Percentiles rank a stretch among this genome's conserved stretches.
Conservation (phyloP, 208 protist genomes). For the Crithidia acanthocephali region DNA sequence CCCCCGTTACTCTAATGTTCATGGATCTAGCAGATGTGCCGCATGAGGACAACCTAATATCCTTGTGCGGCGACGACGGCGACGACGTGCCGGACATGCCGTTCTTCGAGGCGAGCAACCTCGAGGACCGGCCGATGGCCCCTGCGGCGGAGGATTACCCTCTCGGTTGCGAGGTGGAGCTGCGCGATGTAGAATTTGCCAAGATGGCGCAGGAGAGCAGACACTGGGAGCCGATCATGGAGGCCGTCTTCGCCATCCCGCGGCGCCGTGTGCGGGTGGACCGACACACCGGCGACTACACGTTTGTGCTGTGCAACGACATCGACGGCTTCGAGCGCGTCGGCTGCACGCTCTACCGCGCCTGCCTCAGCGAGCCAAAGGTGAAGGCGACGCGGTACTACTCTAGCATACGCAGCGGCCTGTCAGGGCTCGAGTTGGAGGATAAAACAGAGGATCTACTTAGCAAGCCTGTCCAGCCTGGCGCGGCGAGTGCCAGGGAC, state of each 20-base stretch:
- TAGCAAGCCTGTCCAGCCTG: constrained; percentile 24
- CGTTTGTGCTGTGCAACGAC: constrained; percentile 74
- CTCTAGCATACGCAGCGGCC: constrained; percentile 36
- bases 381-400: constrained; percentile 79
- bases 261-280: constrained; percentile 68
- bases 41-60: constrained; percentile 33
- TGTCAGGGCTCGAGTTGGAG: constrained; percentile 29
- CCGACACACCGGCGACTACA: constrained; percentile 84
- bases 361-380: constrained; percentile 81
- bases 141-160: constrained; percentile 84
- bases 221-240: constrained; percentile 82
- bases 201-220: constrained; percentile 62
- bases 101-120: constrained; percentile 74
- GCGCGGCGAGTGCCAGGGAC: constrained; percentile 5
- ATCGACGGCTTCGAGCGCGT: constrained; percentile 61
- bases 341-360: constrained; percentile 84
- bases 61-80: constrained; percentile 40
- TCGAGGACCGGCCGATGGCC: constrained; percentile 70
- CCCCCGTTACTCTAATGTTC: constrained; percentile 21
- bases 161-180: constrained; percentile 81
- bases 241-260: constrained; percentile 63
- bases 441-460: constrained; percentile 30
- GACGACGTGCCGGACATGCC: constrained; percentile 64
- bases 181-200: constrained; percentile 76
- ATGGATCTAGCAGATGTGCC: constrained; percentile 11